Conservation (phyloP, 805 yeast species). For the Cyberlindnera misumaiensis region DNA sequence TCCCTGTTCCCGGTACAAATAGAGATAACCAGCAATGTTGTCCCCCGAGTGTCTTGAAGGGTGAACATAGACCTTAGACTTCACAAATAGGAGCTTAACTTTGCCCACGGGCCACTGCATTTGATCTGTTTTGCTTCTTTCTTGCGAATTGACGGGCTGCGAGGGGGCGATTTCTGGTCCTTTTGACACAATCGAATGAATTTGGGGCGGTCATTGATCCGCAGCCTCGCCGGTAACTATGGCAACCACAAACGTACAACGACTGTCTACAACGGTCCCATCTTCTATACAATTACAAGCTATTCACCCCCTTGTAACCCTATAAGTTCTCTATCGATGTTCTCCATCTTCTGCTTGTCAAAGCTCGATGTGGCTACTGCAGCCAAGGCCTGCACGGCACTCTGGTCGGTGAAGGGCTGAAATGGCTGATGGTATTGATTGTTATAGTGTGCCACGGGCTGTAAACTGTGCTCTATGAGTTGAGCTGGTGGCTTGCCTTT, state of each 20-base stretch:
- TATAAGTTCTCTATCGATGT: conserved; percentile 21
- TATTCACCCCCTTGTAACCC: conserved; percentile 9
- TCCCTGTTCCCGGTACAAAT: conserved; percentile 50
- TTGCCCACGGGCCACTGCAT: conserved; percentile 17
- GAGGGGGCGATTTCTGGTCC: too few species aligned
- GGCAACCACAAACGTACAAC: too few species aligned
- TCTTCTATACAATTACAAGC: too few species aligned
- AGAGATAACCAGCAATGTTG: conserved; percentile 72
- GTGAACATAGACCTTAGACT: conserved; percentile 77
- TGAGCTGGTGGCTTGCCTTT: neutral
- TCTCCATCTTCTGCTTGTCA: conserved; percentile 9
- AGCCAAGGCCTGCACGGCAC: conserved; percentile 12
- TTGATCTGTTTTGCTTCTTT: neutral
- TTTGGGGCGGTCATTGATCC: too few species aligned
- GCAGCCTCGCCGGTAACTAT: too few species aligned
- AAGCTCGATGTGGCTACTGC: conserved; percentile 6
- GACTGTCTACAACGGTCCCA: too few species aligned
- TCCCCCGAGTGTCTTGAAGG: conserved; percentile 69
- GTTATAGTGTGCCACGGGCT: conserved; percentile 13
- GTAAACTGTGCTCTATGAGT: conserved; percentile 1
- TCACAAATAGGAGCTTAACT: conserved; percentile 32
- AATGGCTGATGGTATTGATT: neutral
- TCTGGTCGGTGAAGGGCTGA: conserved; percentile 6
- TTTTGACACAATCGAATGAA: too few species aligned
- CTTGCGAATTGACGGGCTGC: too few species aligned